Base-by-base conservation (phyloP, 2,329 filamentous ascomycete genomes). In the Claviceps pusilla region DNA sequence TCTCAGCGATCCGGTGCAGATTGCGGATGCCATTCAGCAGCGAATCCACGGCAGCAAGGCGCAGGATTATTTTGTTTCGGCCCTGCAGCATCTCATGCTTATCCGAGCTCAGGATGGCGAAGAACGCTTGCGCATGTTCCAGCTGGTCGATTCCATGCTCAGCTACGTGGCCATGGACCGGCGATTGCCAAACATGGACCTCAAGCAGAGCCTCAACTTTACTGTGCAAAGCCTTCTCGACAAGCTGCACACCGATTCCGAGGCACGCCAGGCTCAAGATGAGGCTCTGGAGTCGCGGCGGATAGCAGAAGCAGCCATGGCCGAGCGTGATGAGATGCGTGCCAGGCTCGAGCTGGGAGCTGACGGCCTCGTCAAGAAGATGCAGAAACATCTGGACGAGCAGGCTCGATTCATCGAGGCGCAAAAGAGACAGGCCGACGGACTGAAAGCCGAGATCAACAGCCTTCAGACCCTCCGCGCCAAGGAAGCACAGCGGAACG, bases 81-180 rank as follows among this genome's bases (percentile, higher is more conserved):
- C 91, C 24, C 80, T 98, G 70, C 93, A 98, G 67, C 93, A 98
- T 73, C 77, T 98, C 67, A 77, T 98, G 61, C 78, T 98, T 48
- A 94, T 97, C 59, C 82, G 89, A 55, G 87, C 95, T 64, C 93
- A 89, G 59, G 89, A 94, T 62, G 86, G 86, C 50, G 93, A 97
- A 66, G 93, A 98, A 69, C 83, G 89, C 14, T 72, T 96, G 57
- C 84, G 89, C 50, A 93, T 96, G 85, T 98, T 97, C 71, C 93
- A 97, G 73, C 80, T 98, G 33, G 90, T 97, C 33, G 93, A 98
- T 70, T 85, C 88, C n/a, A 97, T 97, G 89, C 82, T 98, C 60
- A 95, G 89, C 69, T 97, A 97, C 69, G 91, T 98, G 58, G 91
- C 91, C 62, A 98, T 98, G 91, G 93, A 98, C 69, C 82, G 93